phyloP scores from a whole-genome alignment of 176 grass and related monocot genomes.

The Hsuehochloa calcarea region DNA sequence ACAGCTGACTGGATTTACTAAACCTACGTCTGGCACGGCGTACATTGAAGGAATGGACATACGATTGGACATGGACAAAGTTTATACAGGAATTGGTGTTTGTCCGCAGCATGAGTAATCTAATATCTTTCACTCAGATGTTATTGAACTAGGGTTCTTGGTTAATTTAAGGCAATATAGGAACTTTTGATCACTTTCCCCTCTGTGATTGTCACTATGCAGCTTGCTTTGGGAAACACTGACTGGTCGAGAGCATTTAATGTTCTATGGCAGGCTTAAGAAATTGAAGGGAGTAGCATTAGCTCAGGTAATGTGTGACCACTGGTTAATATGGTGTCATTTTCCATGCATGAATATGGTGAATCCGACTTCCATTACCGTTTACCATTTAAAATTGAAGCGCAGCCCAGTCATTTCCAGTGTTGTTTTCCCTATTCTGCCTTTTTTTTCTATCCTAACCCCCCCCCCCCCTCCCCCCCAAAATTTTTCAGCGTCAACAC shows the following conservation, averaged over 20 bases:
- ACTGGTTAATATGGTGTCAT: background rate
- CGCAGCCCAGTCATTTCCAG: background rate
- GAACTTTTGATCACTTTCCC: background rate
- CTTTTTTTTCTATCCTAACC: no score
- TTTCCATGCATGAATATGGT: background rate
- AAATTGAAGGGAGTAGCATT: constrained; percentile 61
- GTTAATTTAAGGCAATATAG: background rate
- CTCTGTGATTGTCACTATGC: constrained; percentile 21
- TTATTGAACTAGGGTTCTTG: background rate
- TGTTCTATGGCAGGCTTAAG: constrained; percentile 95
- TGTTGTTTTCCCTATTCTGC: no score
- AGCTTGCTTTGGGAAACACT: constrained; percentile 95
- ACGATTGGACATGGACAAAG: constrained; percentile 54
- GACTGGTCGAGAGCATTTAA: constrained; percentile 74
- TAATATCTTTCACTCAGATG: constrained; percentile 22
- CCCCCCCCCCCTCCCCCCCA: no score
- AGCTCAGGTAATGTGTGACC: constrained; percentile 37
- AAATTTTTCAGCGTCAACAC: no score
- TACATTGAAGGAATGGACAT: constrained; percentile 87
- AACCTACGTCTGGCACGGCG: constrained; percentile 68
- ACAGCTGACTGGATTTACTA: constrained; percentile 86
- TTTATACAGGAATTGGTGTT: constrained; percentile 87
- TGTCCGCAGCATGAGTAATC: constrained; percentile 93
- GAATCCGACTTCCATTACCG: background rate
- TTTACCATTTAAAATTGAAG: background rate